Base-by-base conservation (phyloP, 495 filamentous ascomycete species). In the Hyaloscypha bicolor region DNA sequence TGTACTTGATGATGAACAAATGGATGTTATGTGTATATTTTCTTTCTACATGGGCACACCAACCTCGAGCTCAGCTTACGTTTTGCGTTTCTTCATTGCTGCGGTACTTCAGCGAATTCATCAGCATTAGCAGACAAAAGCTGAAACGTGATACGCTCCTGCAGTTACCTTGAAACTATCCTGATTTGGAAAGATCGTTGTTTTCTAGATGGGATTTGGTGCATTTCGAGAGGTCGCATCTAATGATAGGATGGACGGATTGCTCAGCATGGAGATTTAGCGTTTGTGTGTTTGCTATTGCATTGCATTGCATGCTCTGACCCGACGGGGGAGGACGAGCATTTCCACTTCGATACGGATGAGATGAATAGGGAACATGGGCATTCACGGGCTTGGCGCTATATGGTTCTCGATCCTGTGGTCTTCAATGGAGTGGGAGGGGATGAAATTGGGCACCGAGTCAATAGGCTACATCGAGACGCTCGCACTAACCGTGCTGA, bases 161-260 rank as follows among this genome's bases (percentile, higher is more conserved):
- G 67, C 42, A 31, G 63, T 31, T 58, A 48, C 57, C 53, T 65
- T 65, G 60, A 35, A 22, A 57, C 31, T 25, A n/a, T 69, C 5
- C 45, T 63, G 25, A 63, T 65, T 71, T 71, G 66, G 67, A 68
- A 71, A 69, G 65, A 64, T 60, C 33, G 52, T 69, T 55, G 31
- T 32, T 52, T 25, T 55, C 29, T 63, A 59, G 59, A 62, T 19
- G 33, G 39, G 45, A 63, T 33, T 32, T 35, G 33, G 57, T 30
- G 33, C 45, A 65, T 68, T 58, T 70, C 31, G 53, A 61, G 33
- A 62, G n/a, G n/a, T 59, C 45, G 21, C 53, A 66, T 68, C 68
- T 70, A 66, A 73, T 73, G 71, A 73, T 62, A 73, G 63, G 71
- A 69, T 73, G 71, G 71, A 65, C 67, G 56, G 66, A 51, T 65